Conservation (phyloP, 108 stramenopile species). For the Nannochloropsis gaditana region DNA sequence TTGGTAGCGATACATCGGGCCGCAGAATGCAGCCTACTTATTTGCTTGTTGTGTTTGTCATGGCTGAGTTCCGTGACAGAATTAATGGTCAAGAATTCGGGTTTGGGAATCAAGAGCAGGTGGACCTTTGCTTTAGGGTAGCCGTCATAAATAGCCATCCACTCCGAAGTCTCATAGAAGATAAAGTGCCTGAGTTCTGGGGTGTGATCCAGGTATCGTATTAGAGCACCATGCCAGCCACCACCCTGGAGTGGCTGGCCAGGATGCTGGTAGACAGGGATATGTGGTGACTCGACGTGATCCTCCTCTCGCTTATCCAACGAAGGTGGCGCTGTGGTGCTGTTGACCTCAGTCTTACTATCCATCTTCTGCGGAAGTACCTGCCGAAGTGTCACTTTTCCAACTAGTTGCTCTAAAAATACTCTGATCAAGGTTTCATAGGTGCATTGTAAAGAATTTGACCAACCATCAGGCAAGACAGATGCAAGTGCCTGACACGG, state of each 20-base stretch:
- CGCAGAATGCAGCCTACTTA: neutral
- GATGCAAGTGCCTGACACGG: neutral
- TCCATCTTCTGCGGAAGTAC: neutral
- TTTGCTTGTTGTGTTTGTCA: neutral
- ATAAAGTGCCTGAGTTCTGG: neutral
- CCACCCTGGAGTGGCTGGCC: neutral
- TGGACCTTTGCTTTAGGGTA: slow-evolving; percentile 41
- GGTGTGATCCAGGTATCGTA: neutral
- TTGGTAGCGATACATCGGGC: neutral
- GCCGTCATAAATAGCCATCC: slow-evolving; percentile 43
- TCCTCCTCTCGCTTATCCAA: neutral
- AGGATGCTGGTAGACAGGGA: neutral
- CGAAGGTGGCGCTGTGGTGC: neutral
- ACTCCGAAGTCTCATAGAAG: slow-evolving; percentile 27
- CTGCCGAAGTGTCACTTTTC: neutral
- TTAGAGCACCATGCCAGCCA: neutral
- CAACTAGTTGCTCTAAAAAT: neutral
- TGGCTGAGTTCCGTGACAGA: slow-evolving; percentile 12
- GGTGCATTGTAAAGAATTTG: neutral
- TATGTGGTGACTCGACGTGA: neutral
- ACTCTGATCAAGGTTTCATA: neutral
- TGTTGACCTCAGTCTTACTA: neutral
- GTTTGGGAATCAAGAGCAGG: slow-evolving; percentile 26
- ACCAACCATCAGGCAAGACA: neutral
- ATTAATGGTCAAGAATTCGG: neutral